These are phyloP conservation scores for Colletotrichum sp. DNA, from an alignment of 2,329 filamentous ascomycete genomes.

Conservation along the genomic window DNA sequence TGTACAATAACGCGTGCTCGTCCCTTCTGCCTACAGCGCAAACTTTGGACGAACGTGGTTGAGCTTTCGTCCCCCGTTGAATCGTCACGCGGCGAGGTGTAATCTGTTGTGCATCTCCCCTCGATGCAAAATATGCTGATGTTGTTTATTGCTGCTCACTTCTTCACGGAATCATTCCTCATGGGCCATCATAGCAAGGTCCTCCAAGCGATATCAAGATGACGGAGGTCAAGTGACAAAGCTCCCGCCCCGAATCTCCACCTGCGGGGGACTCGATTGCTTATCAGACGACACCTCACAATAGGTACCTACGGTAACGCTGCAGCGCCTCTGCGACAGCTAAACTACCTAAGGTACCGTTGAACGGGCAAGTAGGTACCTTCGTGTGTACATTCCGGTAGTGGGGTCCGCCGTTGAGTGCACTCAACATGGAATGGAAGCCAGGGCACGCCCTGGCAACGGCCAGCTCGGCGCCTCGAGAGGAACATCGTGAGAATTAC, in stretches of 20 bases:
- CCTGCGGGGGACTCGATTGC: neutral
- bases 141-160: neutral
- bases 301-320: neutral
- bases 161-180: neutral
- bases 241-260: neutral
- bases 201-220: neutral
- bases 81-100: neutral
- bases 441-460: slow-evolving; percentile 9
- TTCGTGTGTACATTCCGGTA: neutral
- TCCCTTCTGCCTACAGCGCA: neutral
- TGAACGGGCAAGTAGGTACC: neutral
- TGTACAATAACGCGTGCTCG: neutral
- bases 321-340: neutral
- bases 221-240: neutral
- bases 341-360: neutral
- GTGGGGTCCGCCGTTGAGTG: neutral
- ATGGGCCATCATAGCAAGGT: neutral
- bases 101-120: neutral
- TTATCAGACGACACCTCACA: neutral
- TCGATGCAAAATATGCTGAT: neutral
- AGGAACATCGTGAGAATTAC: neutral
- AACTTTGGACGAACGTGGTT: neutral
- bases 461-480: neutral
- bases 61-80: neutral
- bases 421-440: neutral